Base-by-base conservation (phyloP, 192 early-diverging fungal species). In the Kappamyces sp. region DNA sequence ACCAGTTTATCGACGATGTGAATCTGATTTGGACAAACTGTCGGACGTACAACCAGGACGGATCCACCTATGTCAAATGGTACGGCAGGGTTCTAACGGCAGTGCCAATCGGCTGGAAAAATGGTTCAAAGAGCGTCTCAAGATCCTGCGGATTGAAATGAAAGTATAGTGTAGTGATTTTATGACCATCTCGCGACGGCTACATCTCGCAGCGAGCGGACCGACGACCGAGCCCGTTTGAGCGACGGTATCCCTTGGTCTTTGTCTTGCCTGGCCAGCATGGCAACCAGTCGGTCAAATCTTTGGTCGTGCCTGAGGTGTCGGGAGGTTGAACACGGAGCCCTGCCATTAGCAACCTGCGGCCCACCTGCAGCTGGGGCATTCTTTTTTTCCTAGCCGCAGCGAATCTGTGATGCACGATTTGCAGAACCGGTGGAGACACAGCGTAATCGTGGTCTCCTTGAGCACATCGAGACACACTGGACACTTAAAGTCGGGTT, bases 1-100 rank as follows among this genome's bases (percentile, higher is more conserved):
- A 88, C 38, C 78, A 85, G n/a, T 99, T 95, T 77, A 70, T 76
- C 32, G 69, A 69, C 2, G 96, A 97, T 60, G 85, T 84, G 29
- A 78, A 79, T 71, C 91, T 91, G 73, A 98, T 99, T 12, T 95
- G 95, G 66, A 75, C 88, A 51, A 99, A 99, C 68, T 91, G 91
- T 67, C 76, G 85, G 58, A 78, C 76, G 8, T 99, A 98, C 69
- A 99, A 99, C 60, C 88, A 86, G 41, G 88, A 91, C 60, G 72
- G 79, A 30, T 91, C 91, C 2, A 76, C 75, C 38, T 96, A 95
- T 75, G 80, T 81, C 59, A 82, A 86, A 53, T 91, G 86, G 59
- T 69, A 61, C 42, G 49, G 47, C 15, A 8, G 11, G 8, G 30
- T 64, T 66, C 2, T 22, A 22, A 32, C 36, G 3, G 29, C 22